A percentile compares a stretch with the other conserved stretches of the same genome.
phyloP scores from a whole-genome alignment of 495 filamentous ascomycete genomes.

The Podospora conica region DNA sequence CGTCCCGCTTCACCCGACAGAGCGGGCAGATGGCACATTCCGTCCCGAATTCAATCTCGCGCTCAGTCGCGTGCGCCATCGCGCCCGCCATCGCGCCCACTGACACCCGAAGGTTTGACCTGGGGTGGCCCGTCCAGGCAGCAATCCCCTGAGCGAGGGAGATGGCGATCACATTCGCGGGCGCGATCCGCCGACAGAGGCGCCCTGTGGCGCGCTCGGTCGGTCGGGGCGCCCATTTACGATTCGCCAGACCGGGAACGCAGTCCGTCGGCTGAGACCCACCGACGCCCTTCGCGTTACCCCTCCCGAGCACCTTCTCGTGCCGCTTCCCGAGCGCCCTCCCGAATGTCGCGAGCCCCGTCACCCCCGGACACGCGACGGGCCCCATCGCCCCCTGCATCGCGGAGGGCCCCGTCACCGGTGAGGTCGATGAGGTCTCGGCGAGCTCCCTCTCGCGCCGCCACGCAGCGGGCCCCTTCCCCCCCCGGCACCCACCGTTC shows the following conservation, averaged over 20 bases:
- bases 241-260: slow-evolving; percentile 13
- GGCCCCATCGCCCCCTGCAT: not conserved
- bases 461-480: slow-evolving; percentile 1
- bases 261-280: slow-evolving; percentile 10
- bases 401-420: slow-evolving; percentile 2
- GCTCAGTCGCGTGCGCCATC: not conserved
- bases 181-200: not conserved
- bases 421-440: not conserved
- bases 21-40: slow-evolving; percentile 4
- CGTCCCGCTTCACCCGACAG: slow-evolving; percentile 15
- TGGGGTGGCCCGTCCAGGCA: slow-evolving; percentile 3
- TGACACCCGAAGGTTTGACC: not conserved
- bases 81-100: not conserved
- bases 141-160: slow-evolving; percentile 4
- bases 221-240: slow-evolving; percentile 2
- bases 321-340: slow-evolving; percentile 8
- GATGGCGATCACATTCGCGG: slow-evolving; percentile 7
- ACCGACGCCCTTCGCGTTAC: slow-evolving; percentile 6
- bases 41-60: not conserved
- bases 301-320: slow-evolving; percentile 4
- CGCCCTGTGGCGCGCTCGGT: slow-evolving; percentile 8
- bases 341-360: slow-evolving; percentile 7
- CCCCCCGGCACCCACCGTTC: slow-evolving; percentile 6
- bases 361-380: slow-evolving; percentile 3
- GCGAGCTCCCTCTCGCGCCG: slow-evolving; percentile 1